These are phyloP conservation scores for Nidularia pulvinata DNA, from an alignment of 768 basidiomycete genomes.

Conservation along the genomic window DNA sequence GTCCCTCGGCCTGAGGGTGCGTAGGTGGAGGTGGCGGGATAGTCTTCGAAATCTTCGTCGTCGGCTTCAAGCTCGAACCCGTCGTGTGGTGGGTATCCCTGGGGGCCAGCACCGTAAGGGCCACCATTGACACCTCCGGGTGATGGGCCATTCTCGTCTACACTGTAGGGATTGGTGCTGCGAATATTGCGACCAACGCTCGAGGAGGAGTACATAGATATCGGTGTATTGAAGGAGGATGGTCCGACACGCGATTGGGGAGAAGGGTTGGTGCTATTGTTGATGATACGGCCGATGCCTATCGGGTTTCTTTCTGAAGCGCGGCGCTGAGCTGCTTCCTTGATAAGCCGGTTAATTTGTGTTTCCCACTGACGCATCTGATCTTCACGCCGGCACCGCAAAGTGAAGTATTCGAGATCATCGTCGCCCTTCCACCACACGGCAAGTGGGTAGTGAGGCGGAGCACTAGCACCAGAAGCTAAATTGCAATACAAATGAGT, in stretches of 20 bases:
- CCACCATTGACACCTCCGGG: constrained; percentile 7
- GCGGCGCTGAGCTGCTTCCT: constrained; percentile 69
- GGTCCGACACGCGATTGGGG: constrained; percentile 32
- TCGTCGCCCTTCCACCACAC: constrained; percentile 97
- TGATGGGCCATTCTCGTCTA: background rate
- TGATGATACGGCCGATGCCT: constrained; percentile 50
- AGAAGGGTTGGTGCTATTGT: constrained; percentile 47
- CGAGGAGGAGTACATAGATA: constrained; percentile 23
- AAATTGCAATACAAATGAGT: background rate
- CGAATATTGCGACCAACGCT: constrained; percentile 4
- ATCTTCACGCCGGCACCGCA: constrained; percentile 92
- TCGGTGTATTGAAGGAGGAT: constrained; percentile 25
- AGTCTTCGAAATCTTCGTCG: constrained; percentile 78
- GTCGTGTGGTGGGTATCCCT: constrained; percentile 60
- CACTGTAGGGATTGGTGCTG: background rate
- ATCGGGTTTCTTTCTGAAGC: constrained; percentile 52
- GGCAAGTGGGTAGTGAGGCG: constrained; percentile 75
- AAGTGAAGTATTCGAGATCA: constrained; percentile 90
- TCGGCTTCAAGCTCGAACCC: constrained; percentile 76
- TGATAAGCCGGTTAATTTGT: constrained; percentile 86
- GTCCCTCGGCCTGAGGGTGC: constrained; percentile 73
- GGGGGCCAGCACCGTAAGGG: constrained; percentile 38
- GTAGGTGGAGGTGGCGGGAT: constrained; percentile 43
- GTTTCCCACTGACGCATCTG: constrained; percentile 93
- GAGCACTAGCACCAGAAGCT: constrained; percentile 39